Conservation (phyloP, 1,139 yeast genomes). For the Geotrichum histeridarum region DNA sequence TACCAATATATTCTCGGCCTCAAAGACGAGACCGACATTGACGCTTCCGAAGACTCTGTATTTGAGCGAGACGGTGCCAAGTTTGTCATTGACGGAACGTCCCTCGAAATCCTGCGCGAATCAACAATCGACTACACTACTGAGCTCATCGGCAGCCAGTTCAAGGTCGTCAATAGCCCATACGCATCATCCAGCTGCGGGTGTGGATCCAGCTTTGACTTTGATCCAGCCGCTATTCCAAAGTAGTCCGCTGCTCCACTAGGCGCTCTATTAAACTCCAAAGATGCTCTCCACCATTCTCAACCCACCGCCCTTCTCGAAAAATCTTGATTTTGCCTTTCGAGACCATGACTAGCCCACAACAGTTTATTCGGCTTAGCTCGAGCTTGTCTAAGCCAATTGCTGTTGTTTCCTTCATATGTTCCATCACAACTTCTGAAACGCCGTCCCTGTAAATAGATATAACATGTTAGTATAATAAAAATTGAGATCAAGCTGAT, state of each 20-base stretch:
- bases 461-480: background rate
- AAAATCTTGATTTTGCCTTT: slow-evolving; percentile 14
- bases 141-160: slow-evolving; percentile 90
- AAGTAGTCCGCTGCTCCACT: slow-evolving; percentile 8
- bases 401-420: slow-evolving; percentile 6
- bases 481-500: background rate
- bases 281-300: background rate
- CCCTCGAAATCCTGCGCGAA: slow-evolving; percentile 76
- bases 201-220: slow-evolving; percentile 91
- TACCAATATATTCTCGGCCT: slow-evolving; percentile 79
- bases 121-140: slow-evolving; percentile 84
- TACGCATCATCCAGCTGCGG: slow-evolving; percentile 91
- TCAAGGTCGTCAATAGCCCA: slow-evolving; percentile 85
- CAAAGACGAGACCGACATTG: slow-evolving; percentile 45
- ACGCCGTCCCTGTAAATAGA: slow-evolving; percentile 1
- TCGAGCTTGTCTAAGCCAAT: background rate
- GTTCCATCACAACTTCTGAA: slow-evolving; percentile 2
- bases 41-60: slow-evolving; percentile 44
- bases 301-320: slow-evolving; percentile 5
- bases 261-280: slow-evolving; percentile 7
- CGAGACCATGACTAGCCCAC: slow-evolving; percentile 8
- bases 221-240: slow-evolving; percentile 50
- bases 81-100: slow-evolving; percentile 71
- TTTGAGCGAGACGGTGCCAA: slow-evolving; percentile 67
- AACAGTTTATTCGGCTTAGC: slow-evolving; percentile 8